Percentiles rank a stretch among this genome's conserved stretches.
Conservation (phyloP, 495 filamentous ascomycete genomes). For the Penicillium bovifimosum region DNA sequence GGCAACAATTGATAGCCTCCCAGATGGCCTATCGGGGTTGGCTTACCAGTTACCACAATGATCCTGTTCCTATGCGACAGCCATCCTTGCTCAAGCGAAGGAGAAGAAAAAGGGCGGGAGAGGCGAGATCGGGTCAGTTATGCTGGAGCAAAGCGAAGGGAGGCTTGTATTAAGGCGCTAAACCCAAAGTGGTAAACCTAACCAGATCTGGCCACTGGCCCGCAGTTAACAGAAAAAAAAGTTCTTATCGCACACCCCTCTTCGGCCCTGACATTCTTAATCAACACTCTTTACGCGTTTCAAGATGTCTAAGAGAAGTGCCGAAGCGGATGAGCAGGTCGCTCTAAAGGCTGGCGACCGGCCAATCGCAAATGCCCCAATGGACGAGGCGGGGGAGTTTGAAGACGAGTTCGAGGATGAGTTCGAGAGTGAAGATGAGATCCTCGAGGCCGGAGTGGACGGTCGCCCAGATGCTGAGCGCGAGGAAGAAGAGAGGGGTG, state of each 20-base stretch:
- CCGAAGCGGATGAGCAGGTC: slow-evolving; percentile 48
- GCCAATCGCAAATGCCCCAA: slow-evolving; percentile 43
- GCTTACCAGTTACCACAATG: no score
- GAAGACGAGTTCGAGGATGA: slow-evolving; percentile 97
- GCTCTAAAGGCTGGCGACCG: slow-evolving; percentile 67
- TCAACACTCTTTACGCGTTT: not conserved
- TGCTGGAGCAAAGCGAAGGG: no score
- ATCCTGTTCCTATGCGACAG: no score
- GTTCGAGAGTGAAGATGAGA: slow-evolving; percentile 94
- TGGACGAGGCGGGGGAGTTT: slow-evolving; percentile 75
- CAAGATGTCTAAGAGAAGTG: slow-evolving; percentile 67
- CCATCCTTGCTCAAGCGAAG: no score
- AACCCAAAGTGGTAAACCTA: no score
- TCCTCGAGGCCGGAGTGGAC: slow-evolving; percentile 90
- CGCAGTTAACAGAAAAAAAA: slow-evolving; percentile 30
- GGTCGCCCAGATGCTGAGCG: slow-evolving; percentile 88
- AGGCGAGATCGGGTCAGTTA: no score
- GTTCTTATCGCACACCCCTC: slow-evolving; percentile 29
- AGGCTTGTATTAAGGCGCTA: no score
- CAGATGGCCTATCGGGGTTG: no score
- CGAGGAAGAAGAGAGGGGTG: slow-evolving; percentile 75
- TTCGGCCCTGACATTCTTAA: slow-evolving; percentile 8
- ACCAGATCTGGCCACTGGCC: no score
- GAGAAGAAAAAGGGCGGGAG: no score
- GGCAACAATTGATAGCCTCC: no score